Conservation (phyloP, 176 grass and related monocot genomes). For the Carex kokanica region DNA sequence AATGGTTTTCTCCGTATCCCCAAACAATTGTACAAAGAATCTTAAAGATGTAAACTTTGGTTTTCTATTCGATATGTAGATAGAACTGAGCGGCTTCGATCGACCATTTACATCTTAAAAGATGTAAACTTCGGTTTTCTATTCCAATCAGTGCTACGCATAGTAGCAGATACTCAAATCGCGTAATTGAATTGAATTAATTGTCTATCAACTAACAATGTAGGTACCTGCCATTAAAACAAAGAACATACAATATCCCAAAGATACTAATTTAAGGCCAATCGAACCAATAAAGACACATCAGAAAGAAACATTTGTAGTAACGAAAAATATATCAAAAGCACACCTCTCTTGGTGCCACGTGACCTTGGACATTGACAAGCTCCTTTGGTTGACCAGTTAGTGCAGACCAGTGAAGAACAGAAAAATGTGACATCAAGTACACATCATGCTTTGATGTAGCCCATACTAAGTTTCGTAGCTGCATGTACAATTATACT, state of each 20-base stretch:
- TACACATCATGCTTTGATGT: conserved; percentile 83
- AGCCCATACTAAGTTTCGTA: conserved; percentile 86
- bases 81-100: too few species aligned
- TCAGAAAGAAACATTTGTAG: not conserved
- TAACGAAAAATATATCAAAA: not conserved
- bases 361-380: conserved; percentile 70
- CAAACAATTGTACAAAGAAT: too few species aligned
- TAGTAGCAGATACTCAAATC: too few species aligned
- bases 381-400: conserved; percentile 46
- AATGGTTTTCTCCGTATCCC: too few species aligned
- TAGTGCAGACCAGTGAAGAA: conserved; percentile 78
- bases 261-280: not conserved
- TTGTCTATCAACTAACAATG: not conserved
- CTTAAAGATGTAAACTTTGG: too few species aligned
- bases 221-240: not conserved
- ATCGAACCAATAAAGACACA: not conserved
- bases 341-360: conserved; percentile 60
- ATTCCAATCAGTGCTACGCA: too few species aligned
- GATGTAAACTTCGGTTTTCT: too few species aligned
- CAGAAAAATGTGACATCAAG: conserved; percentile 49
- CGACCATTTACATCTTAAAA: too few species aligned
- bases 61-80: too few species aligned
- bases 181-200: not conserved
- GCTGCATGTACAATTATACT: conserved; percentile 40
- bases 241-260: not conserved